Percentiles rank a stretch among this genome's conserved stretches.
phyloP scores from a whole-genome alignment of 129 eudicot genomes.

The Arctium minus region DNA sequence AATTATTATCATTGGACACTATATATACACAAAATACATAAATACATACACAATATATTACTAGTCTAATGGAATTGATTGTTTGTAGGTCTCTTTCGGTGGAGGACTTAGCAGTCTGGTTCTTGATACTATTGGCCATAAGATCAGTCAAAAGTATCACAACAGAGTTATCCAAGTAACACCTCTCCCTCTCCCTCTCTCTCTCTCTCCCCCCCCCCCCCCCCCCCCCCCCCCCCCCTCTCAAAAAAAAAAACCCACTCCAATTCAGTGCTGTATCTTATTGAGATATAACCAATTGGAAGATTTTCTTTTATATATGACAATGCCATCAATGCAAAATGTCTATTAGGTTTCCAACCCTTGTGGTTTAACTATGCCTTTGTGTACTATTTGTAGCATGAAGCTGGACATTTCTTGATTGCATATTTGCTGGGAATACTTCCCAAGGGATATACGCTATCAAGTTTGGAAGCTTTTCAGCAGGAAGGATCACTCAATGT shows the following conservation, averaged over 20 bases:
- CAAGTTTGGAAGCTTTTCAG: conserved; percentile 88
- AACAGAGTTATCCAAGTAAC: conserved; percentile 88
- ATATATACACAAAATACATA: too few species aligned
- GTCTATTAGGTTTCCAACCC: background rate
- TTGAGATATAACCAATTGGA: background rate
- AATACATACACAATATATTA: background rate
- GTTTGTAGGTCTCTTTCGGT: conserved; percentile 55
- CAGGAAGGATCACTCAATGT: conserved; percentile 88
- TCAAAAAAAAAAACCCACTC: background rate
- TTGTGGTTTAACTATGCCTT: background rate
- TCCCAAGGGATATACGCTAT: conserved; percentile 74
- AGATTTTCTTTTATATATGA: background rate
- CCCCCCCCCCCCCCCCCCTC: too few species aligned
- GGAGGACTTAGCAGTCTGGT: conserved; percentile 76
- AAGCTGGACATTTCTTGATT: conserved; percentile 85
- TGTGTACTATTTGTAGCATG: conserved; percentile 51
- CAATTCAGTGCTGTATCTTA: background rate
- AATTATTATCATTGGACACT: too few species aligned
- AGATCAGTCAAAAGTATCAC: conserved; percentile 82
- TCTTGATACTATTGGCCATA: conserved; percentile 93
- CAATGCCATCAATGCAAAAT: background rate
- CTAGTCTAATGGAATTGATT: conserved; percentile 23
- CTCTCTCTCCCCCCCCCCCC: too few species aligned
- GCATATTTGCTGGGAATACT: conserved; percentile 82
- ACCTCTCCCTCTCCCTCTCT: background rate